Conservation (phyloP, 1,139 yeast genomes). For the Debaryomycetaceae sp. region DNA sequence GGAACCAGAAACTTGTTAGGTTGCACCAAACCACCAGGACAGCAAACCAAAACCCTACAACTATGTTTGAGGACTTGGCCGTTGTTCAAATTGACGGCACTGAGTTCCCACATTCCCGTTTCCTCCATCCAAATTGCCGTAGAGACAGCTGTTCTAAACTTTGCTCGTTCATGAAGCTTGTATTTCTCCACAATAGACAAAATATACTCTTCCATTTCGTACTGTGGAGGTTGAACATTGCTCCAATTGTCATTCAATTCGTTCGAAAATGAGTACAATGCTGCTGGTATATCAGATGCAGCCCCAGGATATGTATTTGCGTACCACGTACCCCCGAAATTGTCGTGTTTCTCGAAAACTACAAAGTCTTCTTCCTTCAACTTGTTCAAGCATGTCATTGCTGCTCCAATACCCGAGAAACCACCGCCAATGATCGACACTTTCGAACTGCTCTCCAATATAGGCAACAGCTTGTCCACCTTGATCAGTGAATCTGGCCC, state of each 20-base stretch:
- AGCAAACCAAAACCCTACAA: constrained; percentile 27
- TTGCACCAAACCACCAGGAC: constrained; percentile 39
- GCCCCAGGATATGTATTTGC: constrained; percentile 55
- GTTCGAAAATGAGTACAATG: constrained; percentile 43
- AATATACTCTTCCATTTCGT: constrained; percentile 47
- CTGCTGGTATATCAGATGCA: constrained; percentile 50
- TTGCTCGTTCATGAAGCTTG: constrained; percentile 25
- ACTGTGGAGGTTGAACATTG: constrained; percentile 45
- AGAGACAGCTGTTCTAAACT: constrained; percentile 28
- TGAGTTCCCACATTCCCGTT: constrained; percentile 34
- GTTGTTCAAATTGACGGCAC: constrained; percentile 28
- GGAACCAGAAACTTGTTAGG: constrained; percentile 28
- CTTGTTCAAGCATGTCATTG: constrained; percentile 26
- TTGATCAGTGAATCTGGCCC: constrained; percentile 17
- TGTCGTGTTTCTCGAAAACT: constrained; percentile 42
- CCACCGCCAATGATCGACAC: constrained; percentile 49
- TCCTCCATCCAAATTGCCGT: constrained; percentile 28
- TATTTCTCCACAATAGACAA: constrained; percentile 35
- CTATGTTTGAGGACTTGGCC: constrained; percentile 29
- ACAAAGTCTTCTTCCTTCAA: constrained; percentile 32
- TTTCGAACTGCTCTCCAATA: constrained; percentile 21
- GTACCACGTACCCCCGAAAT: constrained; percentile 56
- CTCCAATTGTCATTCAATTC: constrained; percentile 45
- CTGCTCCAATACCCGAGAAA: constrained; percentile 41
- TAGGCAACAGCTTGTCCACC: constrained; percentile 18